These are phyloP conservation scores for Amauroascus verrucosus DNA, from an alignment of 2,329 filamentous ascomycete genomes.

Conservation along the genomic window DNA sequence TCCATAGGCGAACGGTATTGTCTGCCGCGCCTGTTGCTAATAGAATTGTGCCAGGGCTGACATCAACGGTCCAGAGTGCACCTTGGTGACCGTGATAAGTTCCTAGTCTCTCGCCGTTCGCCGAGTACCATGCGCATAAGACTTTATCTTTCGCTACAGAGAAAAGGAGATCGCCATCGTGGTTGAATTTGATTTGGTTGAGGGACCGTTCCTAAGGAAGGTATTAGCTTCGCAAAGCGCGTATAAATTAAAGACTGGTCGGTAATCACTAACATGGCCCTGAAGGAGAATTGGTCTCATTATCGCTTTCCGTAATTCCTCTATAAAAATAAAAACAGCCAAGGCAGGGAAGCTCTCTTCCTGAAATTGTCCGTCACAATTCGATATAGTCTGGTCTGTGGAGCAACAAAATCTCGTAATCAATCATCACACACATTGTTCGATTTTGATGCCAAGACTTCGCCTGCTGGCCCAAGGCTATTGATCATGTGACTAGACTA, in stretches of 20 bases:
- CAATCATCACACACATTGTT: conserved; percentile 7
- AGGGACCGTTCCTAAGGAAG: conserved; percentile 66
- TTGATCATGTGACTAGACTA: conserved; percentile 6
- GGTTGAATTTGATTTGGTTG: conserved; percentile 91
- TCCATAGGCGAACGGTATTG: conserved; percentile 96
- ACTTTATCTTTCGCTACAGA: conserved; percentile 93
- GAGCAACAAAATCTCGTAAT: conserved; percentile 7
- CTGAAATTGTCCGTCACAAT: background rate
- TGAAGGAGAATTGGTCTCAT: conserved; percentile 97
- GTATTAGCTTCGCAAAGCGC: conserved; percentile 12
- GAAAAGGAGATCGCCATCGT: conserved; percentile 94
- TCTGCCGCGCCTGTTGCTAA: conserved; percentile 93
- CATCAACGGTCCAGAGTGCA: conserved; percentile 97
- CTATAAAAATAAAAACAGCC: background rate
- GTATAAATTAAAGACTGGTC: background rate
- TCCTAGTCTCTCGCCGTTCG: conserved; percentile 95
- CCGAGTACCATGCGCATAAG: conserved; percentile 92
- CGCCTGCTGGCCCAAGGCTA: background rate
- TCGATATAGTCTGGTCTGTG: conserved; percentile 4
- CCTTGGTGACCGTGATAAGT: conserved; percentile 96
- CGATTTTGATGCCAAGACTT: conserved; percentile 13
- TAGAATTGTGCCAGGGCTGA: conserved; percentile 82
- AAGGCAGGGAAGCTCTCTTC: background rate
- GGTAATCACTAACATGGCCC: conserved; percentile 59
- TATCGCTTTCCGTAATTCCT: conserved; percentile 32